A percentile compares a stretch with the other conserved stretches of the same genome.
These are phyloP conservation scores for Blastobotrys peoriensis DNA, from an alignment of 805 yeast genomes.

Conservation along the genomic window DNA sequence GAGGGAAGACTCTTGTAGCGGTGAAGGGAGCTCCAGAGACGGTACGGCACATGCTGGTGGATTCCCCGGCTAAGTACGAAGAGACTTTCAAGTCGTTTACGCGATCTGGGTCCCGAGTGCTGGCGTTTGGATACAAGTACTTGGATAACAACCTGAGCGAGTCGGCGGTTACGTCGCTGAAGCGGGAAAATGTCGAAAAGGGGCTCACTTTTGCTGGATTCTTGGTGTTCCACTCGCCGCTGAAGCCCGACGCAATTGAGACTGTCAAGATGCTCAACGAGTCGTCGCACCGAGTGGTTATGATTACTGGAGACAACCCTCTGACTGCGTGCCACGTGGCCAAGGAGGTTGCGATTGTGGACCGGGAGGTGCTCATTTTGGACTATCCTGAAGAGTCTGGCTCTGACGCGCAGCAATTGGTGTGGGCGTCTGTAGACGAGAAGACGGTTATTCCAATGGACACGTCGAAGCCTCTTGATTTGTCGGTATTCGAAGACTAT, in stretches of 20 bases:
- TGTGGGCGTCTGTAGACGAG: conserved; percentile 84
- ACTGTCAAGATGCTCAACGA: conserved; percentile 89
- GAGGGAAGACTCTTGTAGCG: conserved; percentile 60
- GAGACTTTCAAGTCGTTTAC: conserved; percentile 83
- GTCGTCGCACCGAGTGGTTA: conserved; percentile 89
- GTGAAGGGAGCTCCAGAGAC: conserved; percentile 99
- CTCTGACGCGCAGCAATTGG: conserved; percentile 48
- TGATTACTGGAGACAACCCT: conserved; percentile 99
- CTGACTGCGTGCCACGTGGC: conserved; percentile 98
- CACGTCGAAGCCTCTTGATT: conserved; percentile 51
- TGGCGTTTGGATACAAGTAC: conserved; percentile 86
- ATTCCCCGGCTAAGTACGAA: conserved; percentile 75
- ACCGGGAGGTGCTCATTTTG: conserved; percentile 75
- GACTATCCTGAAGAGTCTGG: conserved; percentile 74
- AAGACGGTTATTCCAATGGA: conserved; percentile 61
- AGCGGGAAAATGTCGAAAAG: conserved; percentile 72
- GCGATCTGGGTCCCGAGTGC: conserved; percentile 91
- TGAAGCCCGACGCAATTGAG: conserved; percentile 87
- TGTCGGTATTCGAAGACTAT: conserved; percentile 51
- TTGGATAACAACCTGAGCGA: conserved; percentile 48
- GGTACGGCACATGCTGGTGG: conserved; percentile 63
- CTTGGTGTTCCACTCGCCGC: conserved; percentile 94
- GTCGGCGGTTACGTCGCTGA: conserved; percentile 49
- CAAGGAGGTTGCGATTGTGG: conserved; percentile 81
- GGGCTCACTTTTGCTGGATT: conserved; percentile 81